Evolutionary conservation across 176 grass and related monocot species (phyloP), one percentile per base, ranked within the genome.

Genomic region (Carex littledalei): DNA sequence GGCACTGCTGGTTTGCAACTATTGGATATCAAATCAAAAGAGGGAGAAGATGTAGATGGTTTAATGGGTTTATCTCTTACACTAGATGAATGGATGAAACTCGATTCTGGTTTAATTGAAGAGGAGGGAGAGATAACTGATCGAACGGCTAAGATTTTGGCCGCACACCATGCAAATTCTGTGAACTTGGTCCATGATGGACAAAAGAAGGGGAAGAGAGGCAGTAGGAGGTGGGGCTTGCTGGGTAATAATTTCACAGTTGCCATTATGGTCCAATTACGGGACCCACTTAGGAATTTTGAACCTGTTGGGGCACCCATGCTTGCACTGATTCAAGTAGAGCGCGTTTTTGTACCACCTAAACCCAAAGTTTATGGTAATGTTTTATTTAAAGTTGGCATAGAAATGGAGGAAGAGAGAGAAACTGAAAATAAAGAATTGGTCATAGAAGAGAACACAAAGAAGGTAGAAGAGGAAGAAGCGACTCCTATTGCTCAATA

Each of bases 101-200:
- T 99, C 82, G 96, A 99, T 84, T 94, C 91, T 72, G 96, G 96
- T 13, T 67, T 91, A 20, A 90, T 99, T 12, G 90, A 94, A 58
- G 91, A 95, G 81, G 93, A 98, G 68, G 95, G 91, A 35, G 91
- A 94, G 61, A 69, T 87, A 74, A 94, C 88, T 79, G 91, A 95
- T 58, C 85, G 93, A 41, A 95, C 91, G 45, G 93, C 87, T 2
- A 99, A 95, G 87, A 91, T 99, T 88, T 90, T 99, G 84, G 93
- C 93, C 72, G 96, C 96, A 6, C 96, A 99, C 81, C 93, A 95
- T 95, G 96, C 93, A 54, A 99, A 95, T 94, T 91, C 93, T 61
- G 88, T 89, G 85, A 91, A 99, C 35, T 89, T 99, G 85, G 72
- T 88, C 85, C 84, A 70, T 87, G 91, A 95, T 60, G 84, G 53